These are phyloP conservation scores for Penicillium glabrum DNA, from an alignment of 2,329 filamentous ascomycete genomes.

Conservation along the genomic window DNA sequence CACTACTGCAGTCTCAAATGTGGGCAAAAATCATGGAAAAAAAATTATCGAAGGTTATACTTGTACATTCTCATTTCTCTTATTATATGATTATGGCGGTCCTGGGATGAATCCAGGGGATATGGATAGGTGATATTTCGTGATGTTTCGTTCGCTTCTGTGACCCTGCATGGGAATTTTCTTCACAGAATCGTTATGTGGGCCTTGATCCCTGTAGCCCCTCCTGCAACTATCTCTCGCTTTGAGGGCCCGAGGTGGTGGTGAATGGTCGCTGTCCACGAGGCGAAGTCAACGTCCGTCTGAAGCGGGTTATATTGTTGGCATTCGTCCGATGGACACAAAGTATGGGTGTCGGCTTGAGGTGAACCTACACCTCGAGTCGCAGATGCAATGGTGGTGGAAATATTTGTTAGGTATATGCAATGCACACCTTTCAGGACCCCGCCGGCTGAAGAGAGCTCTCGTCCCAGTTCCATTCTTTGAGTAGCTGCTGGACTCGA, in stretches of 20 bases:
- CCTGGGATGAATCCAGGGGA: not conserved
- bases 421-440: constrained; percentile 1
- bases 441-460: constrained; percentile 8
- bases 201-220: not conserved
- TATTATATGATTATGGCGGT: not conserved
- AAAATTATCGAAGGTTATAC: not conserved
- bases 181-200: not conserved
- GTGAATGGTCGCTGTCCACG: not conserved
- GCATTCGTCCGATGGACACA: not conserved
- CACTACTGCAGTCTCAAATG: constrained; percentile 4
- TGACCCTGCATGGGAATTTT: not conserved
- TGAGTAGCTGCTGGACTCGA: constrained; percentile 54
- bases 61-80: not conserved
- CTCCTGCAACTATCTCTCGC: not conserved
- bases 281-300: not conserved
- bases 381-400: not conserved
- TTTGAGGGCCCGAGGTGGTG: not conserved
- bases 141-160: not conserved
- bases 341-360: not conserved
- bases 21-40: not conserved
- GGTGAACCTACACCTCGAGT: not conserved
- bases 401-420: not conserved
- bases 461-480: constrained; percentile 41
- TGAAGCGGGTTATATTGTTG: not conserved
- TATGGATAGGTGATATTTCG: not conserved